A percentile compares a stretch with the other conserved stretches of the same genome.
These are phyloP conservation scores for Fomitopsis schrenkii DNA, from an alignment of 1,284 basidiomycete genomes.

Conservation along the genomic window DNA sequence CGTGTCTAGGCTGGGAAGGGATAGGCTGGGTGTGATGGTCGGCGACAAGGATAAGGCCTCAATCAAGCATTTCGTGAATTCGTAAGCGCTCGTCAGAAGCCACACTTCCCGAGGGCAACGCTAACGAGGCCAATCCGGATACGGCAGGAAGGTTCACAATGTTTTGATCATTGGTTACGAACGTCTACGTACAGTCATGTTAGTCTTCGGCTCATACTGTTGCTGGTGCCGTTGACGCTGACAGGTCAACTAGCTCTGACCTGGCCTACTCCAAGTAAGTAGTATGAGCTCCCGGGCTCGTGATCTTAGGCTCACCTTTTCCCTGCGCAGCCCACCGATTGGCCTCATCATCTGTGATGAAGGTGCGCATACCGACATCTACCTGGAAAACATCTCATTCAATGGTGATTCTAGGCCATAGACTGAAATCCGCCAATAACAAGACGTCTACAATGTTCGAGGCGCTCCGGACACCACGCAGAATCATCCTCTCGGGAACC, in stretches of 20 bases:
- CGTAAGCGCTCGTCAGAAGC: slow-evolving; percentile 37
- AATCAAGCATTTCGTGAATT: slow-evolving; percentile 74
- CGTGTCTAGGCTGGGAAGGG: slow-evolving; percentile 62
- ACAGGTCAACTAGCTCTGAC: slow-evolving; percentile 41
- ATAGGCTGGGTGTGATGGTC: slow-evolving; percentile 75
- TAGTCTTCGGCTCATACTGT: slow-evolving; percentile 15
- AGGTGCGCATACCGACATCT: slow-evolving; percentile 39
- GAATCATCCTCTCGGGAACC: slow-evolving; percentile 92
- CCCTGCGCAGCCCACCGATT: slow-evolving; percentile 67
- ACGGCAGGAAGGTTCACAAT: slow-evolving; percentile 64
- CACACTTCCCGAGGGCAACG: neutral
- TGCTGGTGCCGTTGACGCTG: neutral
- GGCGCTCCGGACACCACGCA: slow-evolving; percentile 65
- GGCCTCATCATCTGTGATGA: slow-evolving; percentile 96
- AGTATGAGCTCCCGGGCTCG: neutral
- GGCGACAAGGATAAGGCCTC: slow-evolving; percentile 76
- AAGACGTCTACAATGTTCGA: slow-evolving; percentile 93
- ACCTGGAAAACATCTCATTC: neutral
- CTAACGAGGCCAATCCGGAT: slow-evolving; percentile 5
- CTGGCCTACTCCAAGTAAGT: slow-evolving; percentile 56
- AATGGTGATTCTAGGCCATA: slow-evolving; percentile 60
- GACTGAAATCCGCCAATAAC: slow-evolving; percentile 89
- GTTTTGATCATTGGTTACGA: slow-evolving; percentile 97
- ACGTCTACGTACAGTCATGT: slow-evolving; percentile 80
- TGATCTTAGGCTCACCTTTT: neutral